Base-by-base conservation (phyloP, 2,329 filamentous ascomycete genomes). In the Xenoacremonium recifei region DNA sequence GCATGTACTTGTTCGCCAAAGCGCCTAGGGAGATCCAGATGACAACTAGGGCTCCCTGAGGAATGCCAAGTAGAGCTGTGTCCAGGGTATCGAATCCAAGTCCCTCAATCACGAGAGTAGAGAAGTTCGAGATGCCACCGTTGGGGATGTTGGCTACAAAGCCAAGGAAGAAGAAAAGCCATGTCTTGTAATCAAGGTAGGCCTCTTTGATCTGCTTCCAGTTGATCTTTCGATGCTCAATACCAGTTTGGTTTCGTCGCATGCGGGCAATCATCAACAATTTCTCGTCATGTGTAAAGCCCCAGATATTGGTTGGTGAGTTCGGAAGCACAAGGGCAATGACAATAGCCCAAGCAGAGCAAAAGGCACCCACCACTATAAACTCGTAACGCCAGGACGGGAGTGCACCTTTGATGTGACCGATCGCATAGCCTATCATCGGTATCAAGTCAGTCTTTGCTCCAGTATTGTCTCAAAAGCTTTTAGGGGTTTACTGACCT, bases 361-460 rank as follows among this genome's bases (percentile, higher is more conserved):
- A 84, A 10, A 84, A 67, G 1, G 76, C 69, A 6, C 70, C 70
- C 4, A 80, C 80, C n/a, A 87, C 74, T 13, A 87, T 62, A 55
- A 87, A 87, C 40, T 86, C 81, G 49, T 82, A 86, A 54, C 78
- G 79, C 82, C 82, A 87, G 0, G 74, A 76, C 0, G 74, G 68
- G 16, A 85, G 67, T 1, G 69, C 65, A 12, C 76, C 79, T 29
- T 70, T 67, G 49, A 80, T 80, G 48, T 81, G 70, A 1, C 81
- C 80, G 34, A 84, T 83, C 0, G 73, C 80, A 42, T 79, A 84
- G 0, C 76, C 64, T 58, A 5, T 16, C 4, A 6, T 4, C 6
- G 19, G 2, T n/a, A 6, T 43, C 21, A 42, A 30, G n/a, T 29
- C 7, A 30, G 6, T 3, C 10, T 19, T 4, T 27, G 9, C 13